Conservation (phyloP, 2,329 filamentous ascomycete species). For the Colletotrichum sp. region DNA sequence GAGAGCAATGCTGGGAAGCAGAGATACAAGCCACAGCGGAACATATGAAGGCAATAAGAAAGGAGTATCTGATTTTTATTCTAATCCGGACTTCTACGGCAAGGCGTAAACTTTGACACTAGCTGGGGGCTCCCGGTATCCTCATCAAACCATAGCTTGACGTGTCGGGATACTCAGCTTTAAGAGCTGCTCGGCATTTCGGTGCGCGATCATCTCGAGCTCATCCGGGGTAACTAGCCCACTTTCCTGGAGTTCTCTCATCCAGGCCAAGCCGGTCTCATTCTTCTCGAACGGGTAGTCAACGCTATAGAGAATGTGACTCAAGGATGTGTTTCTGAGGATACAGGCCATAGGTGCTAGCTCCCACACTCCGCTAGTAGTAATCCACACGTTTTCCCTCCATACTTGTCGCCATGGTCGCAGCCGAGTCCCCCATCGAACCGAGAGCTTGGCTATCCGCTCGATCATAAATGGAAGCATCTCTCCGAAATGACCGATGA, state of each 20-base stretch:
- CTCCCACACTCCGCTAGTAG: conserved; percentile 58
- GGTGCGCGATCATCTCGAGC: conserved; percentile 52
- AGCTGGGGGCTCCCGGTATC: neutral
- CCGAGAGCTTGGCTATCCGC: conserved; percentile 38
- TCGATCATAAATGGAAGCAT: conserved; percentile 60
- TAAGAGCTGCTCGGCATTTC: conserved; percentile 56
- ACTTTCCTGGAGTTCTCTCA: conserved; percentile 52
- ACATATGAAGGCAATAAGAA: neutral
- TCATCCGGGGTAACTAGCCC: conserved; percentile 53
- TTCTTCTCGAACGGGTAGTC: conserved; percentile 62
- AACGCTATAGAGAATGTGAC: conserved; percentile 59
- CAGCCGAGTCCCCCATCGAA: conserved; percentile 32
- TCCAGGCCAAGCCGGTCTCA: conserved; percentile 50
- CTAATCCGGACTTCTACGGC: neutral
- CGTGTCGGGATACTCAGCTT: conserved; percentile 21
- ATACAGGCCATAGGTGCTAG: conserved; percentile 50
- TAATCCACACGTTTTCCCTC: conserved; percentile 61
- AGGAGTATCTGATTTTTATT: neutral
- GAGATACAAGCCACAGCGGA: neutral
- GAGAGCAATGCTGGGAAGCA: neutral
- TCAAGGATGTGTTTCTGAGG: conserved; percentile 48
- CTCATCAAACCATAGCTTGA: neutral
- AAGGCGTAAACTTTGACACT: neutral
- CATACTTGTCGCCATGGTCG: conserved; percentile 53
- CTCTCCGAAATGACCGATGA: conserved; percentile 12